These are phyloP conservation scores for Hypoxylon perforatum DNA, from an alignment of 495 filamentous ascomycete species.

Conservation along the genomic window DNA sequence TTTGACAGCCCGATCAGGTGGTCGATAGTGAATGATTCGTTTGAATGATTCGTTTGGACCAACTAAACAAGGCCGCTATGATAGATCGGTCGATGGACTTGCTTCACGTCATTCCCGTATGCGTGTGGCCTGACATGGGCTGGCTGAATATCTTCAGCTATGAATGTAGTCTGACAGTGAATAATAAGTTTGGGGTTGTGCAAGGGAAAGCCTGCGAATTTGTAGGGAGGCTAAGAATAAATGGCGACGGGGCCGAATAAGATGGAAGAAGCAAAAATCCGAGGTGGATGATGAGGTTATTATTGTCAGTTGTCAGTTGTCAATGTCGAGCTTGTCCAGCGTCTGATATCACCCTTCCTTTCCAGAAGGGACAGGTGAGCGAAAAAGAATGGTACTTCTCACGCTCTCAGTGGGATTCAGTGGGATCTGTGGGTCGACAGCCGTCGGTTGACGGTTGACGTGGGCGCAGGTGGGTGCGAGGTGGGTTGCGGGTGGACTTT, in stretches of 20 bases:
- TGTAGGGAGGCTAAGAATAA: constrained; percentile 1
- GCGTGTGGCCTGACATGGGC: not conserved
- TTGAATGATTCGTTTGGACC: no score
- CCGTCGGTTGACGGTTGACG: constrained; percentile 30
- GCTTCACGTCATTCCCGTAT: constrained; percentile 4
- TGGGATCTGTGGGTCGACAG: constrained; percentile 29
- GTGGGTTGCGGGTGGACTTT: constrained; percentile 16
- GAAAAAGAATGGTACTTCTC: constrained; percentile 29
- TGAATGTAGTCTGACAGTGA: not conserved
- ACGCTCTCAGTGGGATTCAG: constrained; percentile 27
- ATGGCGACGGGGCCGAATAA: constrained; percentile 3
- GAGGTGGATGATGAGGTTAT: constrained; percentile 11
- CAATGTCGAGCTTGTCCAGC: constrained; percentile 7
- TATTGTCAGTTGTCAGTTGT: constrained; percentile 2
- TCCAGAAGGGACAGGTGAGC: constrained; percentile 12
- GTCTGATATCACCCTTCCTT: constrained; percentile 38
- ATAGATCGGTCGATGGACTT: not conserved
- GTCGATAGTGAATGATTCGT: no score
- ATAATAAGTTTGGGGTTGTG: not conserved
- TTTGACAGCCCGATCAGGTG: not conserved
- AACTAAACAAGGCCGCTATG: not conserved
- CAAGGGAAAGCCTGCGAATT: not conserved
- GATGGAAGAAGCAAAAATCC: constrained; percentile 2
- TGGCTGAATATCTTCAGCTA: no score
- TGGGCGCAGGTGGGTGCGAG: constrained; percentile 29